Evolutionary conservation across 1,284 basidiomycete genomes (phyloP), one percentile per base, ranked within the genome.

Genomic region (Ustilago nuda): DNA sequence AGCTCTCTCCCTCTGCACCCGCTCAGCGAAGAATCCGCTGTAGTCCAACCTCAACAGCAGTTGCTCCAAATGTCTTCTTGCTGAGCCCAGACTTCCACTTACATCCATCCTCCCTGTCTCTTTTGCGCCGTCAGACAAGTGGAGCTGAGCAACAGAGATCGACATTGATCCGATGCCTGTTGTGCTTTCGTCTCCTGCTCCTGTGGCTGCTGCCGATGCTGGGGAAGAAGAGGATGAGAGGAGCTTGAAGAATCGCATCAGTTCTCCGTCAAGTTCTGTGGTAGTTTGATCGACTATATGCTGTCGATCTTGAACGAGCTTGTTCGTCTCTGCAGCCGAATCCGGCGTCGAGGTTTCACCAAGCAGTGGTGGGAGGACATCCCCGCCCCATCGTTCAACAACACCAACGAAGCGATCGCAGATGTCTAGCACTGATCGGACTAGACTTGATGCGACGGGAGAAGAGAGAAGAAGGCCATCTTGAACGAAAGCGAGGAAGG

Each of bases 371-470:
- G 94, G 94, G 1, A 95, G 87, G 3, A 95, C 90, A 82, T 95
- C 93, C 0, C 93, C 94, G n/a, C 93, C 93, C 94, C 94, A 96
- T 54, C 93, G 87, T 86, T 95, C 94, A 0, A 95, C 90, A 66
- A 93, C 90, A 8, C 91, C 92, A 80, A 66, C 72, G 37, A 96
- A 94, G 8, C 91, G 89, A 82, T 93, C 92, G 84, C 93, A 95
- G 3, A 91, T 88, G 73, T 93, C 92, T 57, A 95, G 88, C 61
- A 95, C 91, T 48, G 90, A 88, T 13, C 91, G 87, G 50, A 91
- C 89, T 1, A 89, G 86, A 7, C 91, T 90, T 15, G 93, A 87
- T 1, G 89, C 87, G 0, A 89, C 84, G 75, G 94, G 92, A 3
- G 91, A 90, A 39, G 66, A 69, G 19, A 96, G 87, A 27, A 96